These are phyloP conservation scores for Pyrrhoderma lamaoense DNA, from an alignment of 1,284 basidiomycete species.

Conservation along the genomic window DNA sequence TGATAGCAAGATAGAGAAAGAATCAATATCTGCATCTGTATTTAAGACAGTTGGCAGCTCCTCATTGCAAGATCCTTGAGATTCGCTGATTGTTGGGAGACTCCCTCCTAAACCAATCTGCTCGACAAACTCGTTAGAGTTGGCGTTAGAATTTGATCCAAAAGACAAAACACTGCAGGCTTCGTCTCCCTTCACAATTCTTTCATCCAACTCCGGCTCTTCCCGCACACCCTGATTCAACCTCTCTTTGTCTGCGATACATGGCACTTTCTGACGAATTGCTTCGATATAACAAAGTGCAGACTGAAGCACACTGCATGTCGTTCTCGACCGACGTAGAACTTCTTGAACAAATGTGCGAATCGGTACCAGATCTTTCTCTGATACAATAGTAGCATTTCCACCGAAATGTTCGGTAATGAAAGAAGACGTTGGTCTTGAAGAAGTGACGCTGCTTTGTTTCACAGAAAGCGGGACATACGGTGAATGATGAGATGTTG, in stretches of 20 bases:
- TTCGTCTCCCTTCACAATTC: constrained; percentile 40
- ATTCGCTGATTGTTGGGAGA: no score
- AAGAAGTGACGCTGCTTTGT: constrained; percentile 11
- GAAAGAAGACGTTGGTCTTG: constrained; percentile 5
- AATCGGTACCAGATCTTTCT: constrained; percentile 42
- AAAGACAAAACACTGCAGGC: constrained; percentile 21
- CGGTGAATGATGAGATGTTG: constrained; percentile 20
- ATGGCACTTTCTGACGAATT: constrained; percentile 56
- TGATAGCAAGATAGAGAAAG: no score
- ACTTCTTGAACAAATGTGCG: constrained; percentile 73
- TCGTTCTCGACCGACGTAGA: constrained; percentile 65
- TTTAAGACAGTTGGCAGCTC: background rate
- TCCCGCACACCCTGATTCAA: constrained; percentile 31
- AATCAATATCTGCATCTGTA: no score
- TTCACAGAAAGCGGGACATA: constrained; percentile 17
- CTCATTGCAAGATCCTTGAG: no score
- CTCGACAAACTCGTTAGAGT: background rate
- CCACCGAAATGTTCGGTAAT: constrained; percentile 17
- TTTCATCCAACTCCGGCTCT: constrained; percentile 36
- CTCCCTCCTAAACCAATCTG: no score
- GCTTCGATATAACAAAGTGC: constrained; percentile 75
- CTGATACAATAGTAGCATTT: constrained; percentile 23
- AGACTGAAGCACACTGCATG: constrained; percentile 66
- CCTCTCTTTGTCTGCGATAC: constrained; percentile 46
- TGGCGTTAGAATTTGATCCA: constrained; percentile 11